Evolutionary conservation across 2,329 filamentous ascomycete species (phyloP).

Genomic region (Ophiocordyceps camponoti-rufipedis): DNA sequence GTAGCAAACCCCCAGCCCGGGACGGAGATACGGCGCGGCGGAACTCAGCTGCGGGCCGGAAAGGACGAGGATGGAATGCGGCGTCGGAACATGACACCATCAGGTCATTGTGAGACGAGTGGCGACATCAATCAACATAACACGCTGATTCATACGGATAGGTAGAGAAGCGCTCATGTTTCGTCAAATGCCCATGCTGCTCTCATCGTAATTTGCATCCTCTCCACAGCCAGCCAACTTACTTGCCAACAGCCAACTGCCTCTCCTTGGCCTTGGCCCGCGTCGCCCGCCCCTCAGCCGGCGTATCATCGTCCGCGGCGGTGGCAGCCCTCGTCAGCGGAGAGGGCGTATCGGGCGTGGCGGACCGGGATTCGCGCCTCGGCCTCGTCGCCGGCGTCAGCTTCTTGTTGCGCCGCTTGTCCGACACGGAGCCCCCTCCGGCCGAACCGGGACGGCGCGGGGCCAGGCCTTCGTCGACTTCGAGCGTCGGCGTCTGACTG

Average conservation of each 20-base stretch:
- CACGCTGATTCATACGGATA: too few species aligned
- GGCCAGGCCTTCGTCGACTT: conserved; percentile 22
- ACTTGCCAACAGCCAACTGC: not conserved
- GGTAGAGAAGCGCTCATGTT: too few species aligned
- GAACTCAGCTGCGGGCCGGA: too few species aligned
- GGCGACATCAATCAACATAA: too few species aligned
- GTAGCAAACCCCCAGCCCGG: too few species aligned
- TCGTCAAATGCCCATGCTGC: too few species aligned
- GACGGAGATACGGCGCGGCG: too few species aligned
- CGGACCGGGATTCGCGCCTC: conserved; percentile 31
- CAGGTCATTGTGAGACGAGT: too few species aligned
- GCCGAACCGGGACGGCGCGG: conserved; percentile 27
- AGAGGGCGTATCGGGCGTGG: conserved; percentile 35
- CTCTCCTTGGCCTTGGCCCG: conserved; percentile 3
- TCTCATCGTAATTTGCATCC: not conserved
- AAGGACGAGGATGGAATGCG: too few species aligned
- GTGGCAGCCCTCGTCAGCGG: conserved; percentile 32
- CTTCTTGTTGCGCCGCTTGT: conserved; percentile 32
- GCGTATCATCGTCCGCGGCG: conserved; percentile 7
- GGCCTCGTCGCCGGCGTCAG: conserved; percentile 21
- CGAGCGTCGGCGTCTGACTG: conserved; percentile 28
- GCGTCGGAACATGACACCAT: too few species aligned
- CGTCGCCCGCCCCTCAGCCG: conserved; percentile 5
- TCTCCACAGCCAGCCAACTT: not conserved
- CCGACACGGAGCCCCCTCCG: conserved; percentile 23